Evolutionary conservation across 495 filamentous ascomycete species (phyloP).

Genomic region (Penicillium desertorum): DNA sequence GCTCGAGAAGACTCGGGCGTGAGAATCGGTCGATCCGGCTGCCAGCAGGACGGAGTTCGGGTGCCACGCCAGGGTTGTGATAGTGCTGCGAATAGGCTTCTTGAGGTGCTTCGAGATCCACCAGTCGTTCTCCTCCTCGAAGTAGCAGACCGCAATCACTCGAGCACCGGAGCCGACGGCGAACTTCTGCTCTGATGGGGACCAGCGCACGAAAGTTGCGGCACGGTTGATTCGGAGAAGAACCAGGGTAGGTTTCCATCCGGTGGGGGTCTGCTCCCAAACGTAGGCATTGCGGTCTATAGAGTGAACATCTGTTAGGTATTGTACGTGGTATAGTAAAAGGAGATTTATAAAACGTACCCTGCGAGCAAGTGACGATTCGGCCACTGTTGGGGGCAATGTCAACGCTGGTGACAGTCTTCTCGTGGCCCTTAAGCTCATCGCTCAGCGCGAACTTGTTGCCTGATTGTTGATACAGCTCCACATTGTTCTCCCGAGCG

Average conservation of each 20-base stretch:
- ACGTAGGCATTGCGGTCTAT: slow-evolving; percentile 97
- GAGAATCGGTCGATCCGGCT: slow-evolving; percentile 94
- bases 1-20: slow-evolving; percentile 89
- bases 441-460: slow-evolving; percentile 80
- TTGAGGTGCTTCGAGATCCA: slow-evolving; percentile 99
- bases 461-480: slow-evolving; percentile 77
- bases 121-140: slow-evolving; percentile 99
- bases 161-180: slow-evolving; percentile 94
- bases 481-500: slow-evolving; percentile 84
- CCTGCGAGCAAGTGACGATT: slow-evolving; percentile 97
- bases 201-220: slow-evolving; percentile 96
- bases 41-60: slow-evolving; percentile 94
- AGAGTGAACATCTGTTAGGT: slow-evolving; percentile 10
- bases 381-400: slow-evolving; percentile 86
- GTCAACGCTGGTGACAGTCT: slow-evolving; percentile 92
- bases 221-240: slow-evolving; percentile 96
- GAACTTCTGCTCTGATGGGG: slow-evolving; percentile 93
- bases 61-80: slow-evolving; percentile 93
- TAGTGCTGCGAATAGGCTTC: slow-evolving; percentile 95
- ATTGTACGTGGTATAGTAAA: not conserved
- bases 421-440: slow-evolving; percentile 94
- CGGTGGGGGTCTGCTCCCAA: slow-evolving; percentile 86
- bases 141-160: slow-evolving; percentile 97
- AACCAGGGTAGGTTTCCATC: slow-evolving; percentile 96
- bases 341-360: slow-evolving; percentile 40